A percentile compares a stretch with the other conserved stretches of the same genome.
Evolutionary conservation across 2,329 filamentous ascomycete species (phyloP).

Genomic region (Colletotrichum lindemuthianum): DNA sequence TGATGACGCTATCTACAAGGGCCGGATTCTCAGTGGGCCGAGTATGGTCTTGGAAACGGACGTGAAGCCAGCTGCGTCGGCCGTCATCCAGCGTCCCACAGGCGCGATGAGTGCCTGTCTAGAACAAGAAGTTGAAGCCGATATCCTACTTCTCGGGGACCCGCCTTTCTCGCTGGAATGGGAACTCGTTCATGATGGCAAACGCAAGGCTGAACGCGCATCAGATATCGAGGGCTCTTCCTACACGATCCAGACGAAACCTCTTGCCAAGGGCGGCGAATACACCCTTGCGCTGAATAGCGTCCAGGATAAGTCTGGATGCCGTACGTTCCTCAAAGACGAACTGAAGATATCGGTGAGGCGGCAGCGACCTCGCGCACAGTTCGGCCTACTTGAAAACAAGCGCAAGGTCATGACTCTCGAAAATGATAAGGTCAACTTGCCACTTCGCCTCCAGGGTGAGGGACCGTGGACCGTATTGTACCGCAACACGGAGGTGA

Average conservation of each 20-base stretch:
- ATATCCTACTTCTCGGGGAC: constrained; percentile 82
- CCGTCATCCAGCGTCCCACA: constrained; percentile 69
- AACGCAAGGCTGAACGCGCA: constrained; percentile 75
- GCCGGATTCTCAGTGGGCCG: constrained; percentile 68
- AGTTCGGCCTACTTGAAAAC: constrained; percentile 87
- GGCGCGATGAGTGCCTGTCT: constrained; percentile 77
- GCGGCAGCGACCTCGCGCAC: constrained; percentile 85
- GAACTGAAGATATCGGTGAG: constrained; percentile 87
- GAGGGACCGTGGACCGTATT: constrained; percentile 84
- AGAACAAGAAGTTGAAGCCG: constrained; percentile 79
- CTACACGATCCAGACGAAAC: constrained; percentile 79
- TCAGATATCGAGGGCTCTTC: constrained; percentile 69
- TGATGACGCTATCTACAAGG: constrained; percentile 82
- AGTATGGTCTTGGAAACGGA: constrained; percentile 81
- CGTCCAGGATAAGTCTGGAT: constrained; percentile 86
- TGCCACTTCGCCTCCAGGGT: constrained; percentile 88
- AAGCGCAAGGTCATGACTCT: constrained; percentile 79
- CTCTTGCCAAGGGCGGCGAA: constrained; percentile 83
- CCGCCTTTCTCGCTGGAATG: constrained; percentile 91
- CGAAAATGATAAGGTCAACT: constrained; percentile 76
- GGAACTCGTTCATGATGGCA: constrained; percentile 90
- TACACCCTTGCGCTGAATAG: constrained; percentile 88
- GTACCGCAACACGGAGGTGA: constrained; percentile 75
- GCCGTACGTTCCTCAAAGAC: constrained; percentile 86
- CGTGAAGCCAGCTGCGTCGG: constrained; percentile 91